A percentile compares a stretch with the other conserved stretches of the same genome.
These are phyloP conservation scores for Epichloe glyceriae DNA, from an alignment of 2,329 filamentous ascomycete species.

Conservation along the genomic window DNA sequence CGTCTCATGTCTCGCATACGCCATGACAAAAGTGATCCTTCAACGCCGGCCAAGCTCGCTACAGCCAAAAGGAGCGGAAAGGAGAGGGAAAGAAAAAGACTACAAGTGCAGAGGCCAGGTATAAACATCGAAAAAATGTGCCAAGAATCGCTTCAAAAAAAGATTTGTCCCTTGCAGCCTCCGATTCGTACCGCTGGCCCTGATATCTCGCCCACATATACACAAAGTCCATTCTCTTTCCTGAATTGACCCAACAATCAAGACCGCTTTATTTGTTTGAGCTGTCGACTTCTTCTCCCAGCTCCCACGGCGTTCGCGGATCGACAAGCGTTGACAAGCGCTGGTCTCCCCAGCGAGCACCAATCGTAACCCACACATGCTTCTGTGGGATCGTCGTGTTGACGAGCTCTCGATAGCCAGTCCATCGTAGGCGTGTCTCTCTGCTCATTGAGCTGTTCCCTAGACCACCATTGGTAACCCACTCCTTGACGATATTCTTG, in stretches of 20 bases:
- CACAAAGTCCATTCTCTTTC: not conserved
- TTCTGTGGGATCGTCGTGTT: constrained; percentile 40
- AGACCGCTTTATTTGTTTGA: constrained; percentile 14
- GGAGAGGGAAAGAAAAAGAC: not conserved
- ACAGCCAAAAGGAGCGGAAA: constrained; percentile 8
- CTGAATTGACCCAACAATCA: not conserved
- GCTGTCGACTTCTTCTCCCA: constrained; percentile 35
- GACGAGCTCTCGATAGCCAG: constrained; percentile 42
- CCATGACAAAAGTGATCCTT: constrained; percentile 7
- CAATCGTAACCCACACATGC: constrained; percentile 57
- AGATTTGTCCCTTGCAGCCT: not conserved
- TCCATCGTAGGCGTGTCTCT: constrained; percentile 43
- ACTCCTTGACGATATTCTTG: constrained; percentile 53
- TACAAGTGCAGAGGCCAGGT: constrained; percentile 10
- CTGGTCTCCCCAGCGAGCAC: constrained; percentile 47
- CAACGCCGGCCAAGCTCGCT: constrained; percentile 7
- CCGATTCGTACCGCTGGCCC: not conserved
- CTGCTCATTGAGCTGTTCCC: constrained; percentile 51
- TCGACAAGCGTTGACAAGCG: constrained; percentile 43
- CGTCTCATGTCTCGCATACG: constrained; percentile 6
- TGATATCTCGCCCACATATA: not conserved
- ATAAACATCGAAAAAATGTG: constrained; percentile 7
- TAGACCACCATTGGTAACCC: constrained; percentile 56
- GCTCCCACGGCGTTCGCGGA: constrained; percentile 36
- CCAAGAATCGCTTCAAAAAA: not conserved